Evolutionary conservation across 306 rosid genomes (phyloP), one percentile per base, ranked within the genome.

Genomic region (Dryas octopetala): DNA sequence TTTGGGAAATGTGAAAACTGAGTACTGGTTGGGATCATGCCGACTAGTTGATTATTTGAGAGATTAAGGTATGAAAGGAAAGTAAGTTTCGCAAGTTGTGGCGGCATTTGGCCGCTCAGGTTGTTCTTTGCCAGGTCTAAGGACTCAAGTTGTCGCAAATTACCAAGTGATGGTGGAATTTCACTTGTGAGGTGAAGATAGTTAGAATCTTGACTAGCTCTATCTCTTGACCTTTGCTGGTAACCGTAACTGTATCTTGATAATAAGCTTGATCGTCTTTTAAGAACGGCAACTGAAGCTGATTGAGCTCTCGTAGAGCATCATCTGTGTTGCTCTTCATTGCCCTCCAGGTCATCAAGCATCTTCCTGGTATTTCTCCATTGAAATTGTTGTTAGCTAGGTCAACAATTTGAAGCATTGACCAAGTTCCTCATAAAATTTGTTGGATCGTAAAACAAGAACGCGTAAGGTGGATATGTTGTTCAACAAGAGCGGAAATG

Each of bases 51-150:
- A 54, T 86, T 86, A 38, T 44, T 0, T 0, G 87, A 83, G 71
- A 86, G 74, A 69, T 83, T 1, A 49, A 86, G 16, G 14, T 52
- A 14, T 6, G 79, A 47, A 0, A 86, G 84, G 81, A 86, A 86
- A 16, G 0, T 75, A 2, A 86, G 80, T 19, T 19, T 19, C 23
- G 23, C 23, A 19, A 19, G 23, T 19, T 19, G 23, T 19, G 23
- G 23, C 23, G 23, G 23, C 0, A 19, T 19, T 19, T 19, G 0
- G 8, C 86, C 82, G 0, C 6, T 69, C 6, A 86, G 49, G 0
- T 4, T 19, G 86, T 86, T 86, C 0, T 12, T n/a, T 1, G 88
- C 81, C 12, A 86, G 77, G 71, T 86, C 88, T 0, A 86, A 59
- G n/a, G 87, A 83, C 67, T 82, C 90, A 0, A 83, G 60, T 0